Evolutionary conservation across 177 flowering plant genomes (phyloP).

Genomic region (Vitis hybrid): DNA sequence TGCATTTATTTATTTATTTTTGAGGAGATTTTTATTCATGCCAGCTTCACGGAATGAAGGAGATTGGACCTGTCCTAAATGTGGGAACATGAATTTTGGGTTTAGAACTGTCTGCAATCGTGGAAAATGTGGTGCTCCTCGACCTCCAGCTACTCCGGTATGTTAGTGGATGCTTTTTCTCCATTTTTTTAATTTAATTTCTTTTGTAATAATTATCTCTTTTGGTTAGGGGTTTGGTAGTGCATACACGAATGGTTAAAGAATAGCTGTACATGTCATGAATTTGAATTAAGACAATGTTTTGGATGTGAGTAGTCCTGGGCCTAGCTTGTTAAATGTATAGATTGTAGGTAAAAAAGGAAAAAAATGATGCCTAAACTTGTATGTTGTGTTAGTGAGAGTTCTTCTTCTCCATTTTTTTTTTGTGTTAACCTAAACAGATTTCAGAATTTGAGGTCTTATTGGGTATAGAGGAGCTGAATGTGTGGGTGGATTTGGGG

Average conservation of each 20-base stretch:
- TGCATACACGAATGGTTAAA: not conserved
- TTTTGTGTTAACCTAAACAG: too few relatives aligned
- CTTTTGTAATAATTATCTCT: not conserved
- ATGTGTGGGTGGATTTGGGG: not conserved
- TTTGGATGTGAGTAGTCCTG: too few relatives aligned
- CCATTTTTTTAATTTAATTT: not conserved
- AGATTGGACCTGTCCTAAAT: conserved; percentile 51
- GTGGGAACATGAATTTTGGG: conserved; percentile 51
- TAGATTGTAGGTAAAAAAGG: too few relatives aligned
- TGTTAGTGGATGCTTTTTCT: conserved; percentile 5
- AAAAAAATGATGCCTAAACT: too few relatives aligned
- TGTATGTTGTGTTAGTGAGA: too few relatives aligned
- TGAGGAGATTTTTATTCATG: conserved; percentile 8
- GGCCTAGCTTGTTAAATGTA: too few relatives aligned
- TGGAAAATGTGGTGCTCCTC: conserved; percentile 46
- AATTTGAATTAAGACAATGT: too few relatives aligned
- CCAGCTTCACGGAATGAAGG: conserved; percentile 45
- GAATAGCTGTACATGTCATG: too few relatives aligned
- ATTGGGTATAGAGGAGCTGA: too few relatives aligned
- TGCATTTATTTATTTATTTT: not conserved
- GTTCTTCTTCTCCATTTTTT: too few relatives aligned
- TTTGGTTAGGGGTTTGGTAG: not conserved
- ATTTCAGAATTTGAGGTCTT: too few relatives aligned
- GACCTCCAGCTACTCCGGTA: conserved; percentile 38
- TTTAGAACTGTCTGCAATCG: conserved; percentile 53